Conservation (phyloP, 2,329 filamentous ascomycete genomes). For the Paecilomyces niveus region DNA sequence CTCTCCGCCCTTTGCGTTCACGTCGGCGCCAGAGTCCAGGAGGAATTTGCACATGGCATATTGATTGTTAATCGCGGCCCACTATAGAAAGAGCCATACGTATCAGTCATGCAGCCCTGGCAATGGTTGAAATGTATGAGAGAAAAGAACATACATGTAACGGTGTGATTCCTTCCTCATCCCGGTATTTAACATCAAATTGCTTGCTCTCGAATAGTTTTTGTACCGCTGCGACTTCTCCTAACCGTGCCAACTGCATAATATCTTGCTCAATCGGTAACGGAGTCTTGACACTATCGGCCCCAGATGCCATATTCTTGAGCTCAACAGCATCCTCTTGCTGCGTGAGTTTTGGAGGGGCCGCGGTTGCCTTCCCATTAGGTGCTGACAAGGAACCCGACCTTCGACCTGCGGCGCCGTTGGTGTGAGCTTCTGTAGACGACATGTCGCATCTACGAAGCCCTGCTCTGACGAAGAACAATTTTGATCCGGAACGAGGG, state of each 20-base stretch:
- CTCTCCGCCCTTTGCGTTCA: constrained; percentile 93
- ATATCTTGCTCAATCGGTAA: constrained; percentile 64
- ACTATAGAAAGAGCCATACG: constrained; percentile 48
- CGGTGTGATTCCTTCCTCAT: constrained; percentile 91
- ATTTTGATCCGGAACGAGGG: neutral
- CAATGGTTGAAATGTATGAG: neutral
- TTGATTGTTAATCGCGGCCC: constrained; percentile 98
- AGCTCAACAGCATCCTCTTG: constrained; percentile 31
- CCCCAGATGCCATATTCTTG: constrained; percentile 26
- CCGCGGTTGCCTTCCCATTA: constrained; percentile 23
- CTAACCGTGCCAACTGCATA: constrained; percentile 88
- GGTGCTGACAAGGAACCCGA: constrained; percentile 17
- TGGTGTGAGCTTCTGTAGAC: constrained; percentile 15
- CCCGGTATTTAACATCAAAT: constrained; percentile 72
- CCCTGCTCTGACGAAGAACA: neutral
- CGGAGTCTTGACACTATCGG: constrained; percentile 23
- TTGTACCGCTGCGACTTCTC: constrained; percentile 80
- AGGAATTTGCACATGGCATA: constrained; percentile 96
- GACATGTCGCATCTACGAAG: constrained; percentile 15
- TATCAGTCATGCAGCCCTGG: constrained; percentile 5
- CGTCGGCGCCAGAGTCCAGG: constrained; percentile 74
- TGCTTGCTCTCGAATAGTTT: constrained; percentile 79
- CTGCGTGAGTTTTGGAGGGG: constrained; percentile 24
- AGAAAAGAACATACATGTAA: constrained; percentile 59
- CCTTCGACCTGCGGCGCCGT: constrained; percentile 15